A percentile compares a stretch with the other conserved stretches of the same genome.
Conservation (phyloP, 208 protist genomes). For the Leishmania major region DNA sequence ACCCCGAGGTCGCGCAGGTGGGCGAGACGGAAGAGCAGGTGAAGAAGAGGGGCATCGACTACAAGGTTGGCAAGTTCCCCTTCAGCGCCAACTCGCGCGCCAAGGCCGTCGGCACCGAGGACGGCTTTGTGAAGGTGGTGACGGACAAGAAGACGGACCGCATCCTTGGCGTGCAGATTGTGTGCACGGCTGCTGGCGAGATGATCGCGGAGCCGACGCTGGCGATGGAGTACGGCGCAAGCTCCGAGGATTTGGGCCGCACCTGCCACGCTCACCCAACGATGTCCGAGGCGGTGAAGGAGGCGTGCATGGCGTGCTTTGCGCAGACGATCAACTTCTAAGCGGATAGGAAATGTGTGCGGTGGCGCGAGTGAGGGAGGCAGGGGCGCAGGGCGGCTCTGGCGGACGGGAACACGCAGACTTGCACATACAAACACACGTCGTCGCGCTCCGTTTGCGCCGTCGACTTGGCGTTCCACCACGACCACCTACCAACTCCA, state of each 20-base stretch:
- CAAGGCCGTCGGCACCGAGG: slow-evolving; percentile 94
- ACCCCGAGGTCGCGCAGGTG: slow-evolving; percentile 98
- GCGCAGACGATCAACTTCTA: slow-evolving; percentile 99
- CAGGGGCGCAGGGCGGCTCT: neutral
- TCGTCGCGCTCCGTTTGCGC: neutral
- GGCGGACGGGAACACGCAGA: neutral
- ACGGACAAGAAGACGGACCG: slow-evolving; percentile 96
- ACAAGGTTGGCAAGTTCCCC: slow-evolving; percentile 98
- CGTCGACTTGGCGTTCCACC: neutral
- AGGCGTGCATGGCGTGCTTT: slow-evolving; percentile 97
- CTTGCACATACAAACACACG: neutral
- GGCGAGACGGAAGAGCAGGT: slow-evolving; percentile 98
- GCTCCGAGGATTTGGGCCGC: slow-evolving; percentile 97
- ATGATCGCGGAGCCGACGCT: slow-evolving; percentile 98
- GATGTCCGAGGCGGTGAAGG: slow-evolving; percentile 98
- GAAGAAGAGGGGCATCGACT: slow-evolving; percentile 92
- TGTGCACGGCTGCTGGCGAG: slow-evolving; percentile 96
- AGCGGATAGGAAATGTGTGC: slow-evolving; percentile 17
- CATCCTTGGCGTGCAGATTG: slow-evolving; percentile 99
- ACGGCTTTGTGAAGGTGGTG: slow-evolving; percentile 98
- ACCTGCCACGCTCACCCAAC: slow-evolving; percentile 99
- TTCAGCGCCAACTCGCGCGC: slow-evolving; percentile 98
- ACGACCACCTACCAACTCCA: neutral
- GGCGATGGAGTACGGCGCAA: slow-evolving; percentile 98
- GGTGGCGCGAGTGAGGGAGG: neutral